phyloP scores from a whole-genome alignment of 2,329 filamentous ascomycete genomes.

The Fusarium pseudoanthophilum region DNA sequence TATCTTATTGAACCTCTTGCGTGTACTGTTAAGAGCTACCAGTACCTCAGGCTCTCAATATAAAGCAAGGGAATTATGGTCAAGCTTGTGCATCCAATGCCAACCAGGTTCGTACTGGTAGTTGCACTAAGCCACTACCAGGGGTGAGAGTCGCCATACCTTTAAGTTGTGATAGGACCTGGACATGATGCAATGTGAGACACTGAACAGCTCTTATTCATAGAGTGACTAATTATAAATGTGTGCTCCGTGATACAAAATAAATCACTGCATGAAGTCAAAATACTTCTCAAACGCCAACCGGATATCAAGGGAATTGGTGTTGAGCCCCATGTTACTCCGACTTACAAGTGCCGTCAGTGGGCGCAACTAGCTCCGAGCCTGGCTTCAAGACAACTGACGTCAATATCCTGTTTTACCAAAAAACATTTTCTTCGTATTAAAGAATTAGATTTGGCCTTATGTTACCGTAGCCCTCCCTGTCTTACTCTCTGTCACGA shows the following conservation, averaged over 20 bases:
- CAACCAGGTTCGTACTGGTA: background rate
- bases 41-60: too few species aligned
- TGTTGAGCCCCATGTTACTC: background rate
- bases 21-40: too few species aligned
- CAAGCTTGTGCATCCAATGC: background rate
- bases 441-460: background rate
- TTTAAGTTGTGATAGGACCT: background rate
- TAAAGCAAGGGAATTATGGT: background rate
- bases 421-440: conserved; percentile 1
- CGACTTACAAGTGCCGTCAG: background rate
- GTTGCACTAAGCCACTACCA: background rate
- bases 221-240: background rate
- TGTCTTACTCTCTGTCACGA: background rate
- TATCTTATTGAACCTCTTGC: too few species aligned
- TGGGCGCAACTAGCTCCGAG: background rate
- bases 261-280: background rate
- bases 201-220: background rate
- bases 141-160: background rate
- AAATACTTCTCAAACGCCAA: background rate
- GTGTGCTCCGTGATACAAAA: background rate
- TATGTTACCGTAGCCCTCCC: background rate
- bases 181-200: background rate
- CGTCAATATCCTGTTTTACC: conserved; percentile 1
- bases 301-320: background rate
- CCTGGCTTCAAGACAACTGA: background rate